Base-by-base conservation (phyloP, 192 early-diverging fungal species). In the Backusella sp. region DNA sequence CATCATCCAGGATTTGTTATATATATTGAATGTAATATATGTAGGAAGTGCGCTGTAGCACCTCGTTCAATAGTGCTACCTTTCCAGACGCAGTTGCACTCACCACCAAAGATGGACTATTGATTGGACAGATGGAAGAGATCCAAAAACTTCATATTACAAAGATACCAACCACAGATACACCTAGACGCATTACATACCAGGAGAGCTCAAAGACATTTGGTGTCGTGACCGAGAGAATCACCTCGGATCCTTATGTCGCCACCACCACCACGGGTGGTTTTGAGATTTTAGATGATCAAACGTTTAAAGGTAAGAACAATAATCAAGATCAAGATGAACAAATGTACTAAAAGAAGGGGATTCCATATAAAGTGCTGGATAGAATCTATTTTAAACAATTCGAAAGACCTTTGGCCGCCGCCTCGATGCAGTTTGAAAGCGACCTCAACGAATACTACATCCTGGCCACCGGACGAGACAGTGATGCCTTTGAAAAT, bases 71-170 rank as follows among this genome's bases (percentile, higher is more conserved):
- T 49, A 90, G 87, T 52, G 68, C 74, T 1, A 70, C 75, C 0
- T 87, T 88, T 44, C 86, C 89, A 9, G 82, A 87, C 44, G 87
- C 89, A 1, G 76, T 97, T 26, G 93, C 92, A 4, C 82, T 97
- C 56, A 92, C 90, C 26, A 87, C 89, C 46, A 82, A 81, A 21
- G 88, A 77, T n/a, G 78, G 84, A 0, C 83, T 99, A 15, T 85
- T 87, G 49, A 88, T 99, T 70, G 96, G 94, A 0, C 86, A 79
- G 5, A 91, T 97, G 26, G 95, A 99, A 71, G 88, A 92, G 17
- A 92, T 96, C 44, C 94, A 97, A 77, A 94, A 94, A 76, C 85
- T 99, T 34, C 97, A 99, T 80, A 89, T 99, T 70, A 90, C 89
- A n/a, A 92, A 84, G 15, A 77, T 91, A 26, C 86, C 90, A 6